A percentile compares a stretch with the other conserved stretches of the same genome.
Evolutionary conservation across 768 basidiomycete genomes (phyloP).

Genomic region (Heimioporus sp.): DNA sequence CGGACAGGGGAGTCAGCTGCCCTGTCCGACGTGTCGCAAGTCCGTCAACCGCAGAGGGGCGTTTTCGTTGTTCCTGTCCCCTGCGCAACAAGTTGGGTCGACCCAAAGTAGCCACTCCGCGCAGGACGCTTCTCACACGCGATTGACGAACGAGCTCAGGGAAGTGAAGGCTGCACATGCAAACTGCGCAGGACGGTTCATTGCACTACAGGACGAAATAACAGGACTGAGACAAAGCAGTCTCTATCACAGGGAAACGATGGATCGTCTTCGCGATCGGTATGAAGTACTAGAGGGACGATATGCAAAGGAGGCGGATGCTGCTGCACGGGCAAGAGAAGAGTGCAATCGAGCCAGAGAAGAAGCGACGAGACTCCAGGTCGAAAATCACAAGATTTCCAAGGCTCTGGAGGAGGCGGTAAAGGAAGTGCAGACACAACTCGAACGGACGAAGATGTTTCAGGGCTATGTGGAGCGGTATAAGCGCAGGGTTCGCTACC

Average conservation of each 20-base stretch:
- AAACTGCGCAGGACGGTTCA: constrained; percentile 7
- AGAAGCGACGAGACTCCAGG: constrained; percentile 20
- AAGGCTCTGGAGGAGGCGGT: constrained; percentile 14
- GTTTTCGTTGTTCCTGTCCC: constrained; percentile 25
- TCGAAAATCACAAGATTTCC: constrained; percentile 21
- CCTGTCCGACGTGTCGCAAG: constrained; percentile 32
- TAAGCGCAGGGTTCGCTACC: constrained; percentile 21
- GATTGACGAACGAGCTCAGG: constrained; percentile 12
- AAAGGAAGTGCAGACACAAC: constrained; percentile 12
- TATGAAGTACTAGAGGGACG: constrained; percentile 12
- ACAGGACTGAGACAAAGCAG: constrained; percentile 5
- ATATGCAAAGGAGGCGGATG: constrained; percentile 5
- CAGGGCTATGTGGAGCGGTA: constrained; percentile 17
- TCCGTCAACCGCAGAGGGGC: constrained; percentile 25
- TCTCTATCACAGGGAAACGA: constrained; percentile 4
- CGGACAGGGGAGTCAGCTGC: constrained; percentile 1
- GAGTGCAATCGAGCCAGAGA: constrained; percentile 16
- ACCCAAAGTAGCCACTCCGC: neutral
- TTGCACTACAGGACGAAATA: constrained; percentile 13
- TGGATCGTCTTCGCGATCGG: constrained; percentile 15
- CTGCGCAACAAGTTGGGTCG: constrained; percentile 9
- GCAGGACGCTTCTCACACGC: constrained; percentile 6
- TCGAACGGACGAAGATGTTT: constrained; percentile 23
- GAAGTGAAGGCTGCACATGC: constrained; percentile 13
- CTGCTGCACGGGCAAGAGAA: constrained; percentile 3